Evolutionary conservation across 768 basidiomycete species (phyloP).

Genomic region (Leccinum pellstonianum): DNA sequence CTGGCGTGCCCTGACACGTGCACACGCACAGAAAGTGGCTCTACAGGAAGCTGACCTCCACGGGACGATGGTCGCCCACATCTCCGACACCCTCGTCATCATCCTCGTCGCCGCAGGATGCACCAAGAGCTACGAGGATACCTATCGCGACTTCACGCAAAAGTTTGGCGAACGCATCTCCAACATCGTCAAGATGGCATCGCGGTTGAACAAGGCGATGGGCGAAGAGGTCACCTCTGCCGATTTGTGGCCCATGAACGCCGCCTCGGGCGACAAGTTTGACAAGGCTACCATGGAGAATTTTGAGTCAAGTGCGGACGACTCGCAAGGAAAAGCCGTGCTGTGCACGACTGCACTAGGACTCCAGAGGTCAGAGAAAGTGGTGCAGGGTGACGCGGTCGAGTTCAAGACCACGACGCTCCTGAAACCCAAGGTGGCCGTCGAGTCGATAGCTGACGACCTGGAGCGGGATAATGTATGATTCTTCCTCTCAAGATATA

Average conservation of each 20-base stretch:
- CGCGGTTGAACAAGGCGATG: constrained; percentile 43
- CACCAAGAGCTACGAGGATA: constrained; percentile 33
- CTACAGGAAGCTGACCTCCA: constrained; percentile 34
- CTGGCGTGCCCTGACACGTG: constrained; percentile 55
- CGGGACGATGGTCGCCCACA: constrained; percentile 42
- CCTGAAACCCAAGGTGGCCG: constrained; percentile 54
- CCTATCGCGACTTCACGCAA: constrained; percentile 32
- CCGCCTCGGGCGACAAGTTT: constrained; percentile 42
- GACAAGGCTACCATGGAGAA: constrained; percentile 46
- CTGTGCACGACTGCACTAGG: constrained; percentile 61
- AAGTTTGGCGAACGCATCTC: constrained; percentile 36
- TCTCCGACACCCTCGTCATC: constrained; percentile 43
- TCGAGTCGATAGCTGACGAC: constrained; percentile 35
- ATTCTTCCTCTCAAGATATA: neutral
- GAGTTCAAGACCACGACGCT: constrained; percentile 50
- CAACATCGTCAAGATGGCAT: constrained; percentile 34
- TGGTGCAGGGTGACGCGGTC: constrained; percentile 37
- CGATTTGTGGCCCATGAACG: constrained; percentile 53
- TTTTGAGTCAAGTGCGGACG: constrained; percentile 29
- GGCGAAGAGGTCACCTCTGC: constrained; percentile 58
- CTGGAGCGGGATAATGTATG: constrained; percentile 29
- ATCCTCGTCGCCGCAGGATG: constrained; percentile 43
- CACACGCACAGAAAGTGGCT: constrained; percentile 38
- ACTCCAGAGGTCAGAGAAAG: constrained; percentile 39
- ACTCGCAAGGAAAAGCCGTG: constrained; percentile 28